A percentile compares a stretch with the other conserved stretches of the same genome.
These are phyloP conservation scores for Agapanthus africanus DNA, from an alignment of 106 monocot genomes.

Conservation along the genomic window DNA sequence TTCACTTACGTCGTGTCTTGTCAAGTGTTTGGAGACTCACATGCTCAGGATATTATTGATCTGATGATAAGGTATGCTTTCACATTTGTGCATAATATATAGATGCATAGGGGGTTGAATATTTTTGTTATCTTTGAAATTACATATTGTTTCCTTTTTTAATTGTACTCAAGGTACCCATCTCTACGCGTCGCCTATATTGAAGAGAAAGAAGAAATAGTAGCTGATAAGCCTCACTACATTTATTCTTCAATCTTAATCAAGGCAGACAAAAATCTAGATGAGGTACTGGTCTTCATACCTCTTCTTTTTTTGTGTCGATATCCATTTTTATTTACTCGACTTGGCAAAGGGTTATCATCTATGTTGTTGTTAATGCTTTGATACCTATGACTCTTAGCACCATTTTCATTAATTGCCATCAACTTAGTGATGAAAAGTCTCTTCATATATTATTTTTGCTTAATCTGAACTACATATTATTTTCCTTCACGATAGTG, in stretches of 20 bases:
- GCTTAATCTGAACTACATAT: neutral
- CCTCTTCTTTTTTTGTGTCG: neutral
- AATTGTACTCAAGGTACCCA: too few species aligned
- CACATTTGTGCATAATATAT: neutral
- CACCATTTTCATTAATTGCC: neutral
- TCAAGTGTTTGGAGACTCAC: conserved; percentile 63
- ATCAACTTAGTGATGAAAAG: neutral
- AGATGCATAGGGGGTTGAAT: neutral
- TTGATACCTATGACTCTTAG: neutral
- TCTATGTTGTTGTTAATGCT: neutral
- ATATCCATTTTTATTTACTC: too few species aligned
- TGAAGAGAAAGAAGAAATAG: conserved; percentile 60
- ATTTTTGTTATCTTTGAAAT: neutral
- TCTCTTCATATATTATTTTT: neutral
- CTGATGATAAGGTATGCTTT: conserved; percentile 48
- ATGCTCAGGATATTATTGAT: conserved; percentile 68
- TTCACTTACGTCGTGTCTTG: conserved; percentile 73
- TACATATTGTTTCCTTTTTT: too few species aligned
- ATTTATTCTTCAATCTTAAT: conserved; percentile 65
- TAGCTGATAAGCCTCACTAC: conserved; percentile 15
- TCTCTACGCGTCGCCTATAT: conserved; percentile 59
- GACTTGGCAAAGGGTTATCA: neutral
- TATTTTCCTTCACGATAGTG: neutral
- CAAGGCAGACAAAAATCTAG: conserved; percentile 53
- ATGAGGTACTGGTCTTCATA: conserved; percentile 38